These are phyloP conservation scores for Tulasnella sp. DNA, from an alignment of 768 basidiomycete genomes.

Conservation along the genomic window DNA sequence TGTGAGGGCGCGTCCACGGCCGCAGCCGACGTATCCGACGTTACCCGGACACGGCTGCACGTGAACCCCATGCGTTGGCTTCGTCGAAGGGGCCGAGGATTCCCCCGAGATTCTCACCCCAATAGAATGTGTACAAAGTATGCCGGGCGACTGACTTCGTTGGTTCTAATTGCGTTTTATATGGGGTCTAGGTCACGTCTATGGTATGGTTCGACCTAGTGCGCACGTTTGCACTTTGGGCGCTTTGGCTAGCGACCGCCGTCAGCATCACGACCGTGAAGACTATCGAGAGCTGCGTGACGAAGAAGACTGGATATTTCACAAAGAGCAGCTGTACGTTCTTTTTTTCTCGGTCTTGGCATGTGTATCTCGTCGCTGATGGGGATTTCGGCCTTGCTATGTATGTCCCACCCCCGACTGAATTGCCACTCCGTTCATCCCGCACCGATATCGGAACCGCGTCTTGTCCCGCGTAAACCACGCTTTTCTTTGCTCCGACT, in stretches of 20 bases:
- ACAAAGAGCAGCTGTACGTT: neutral
- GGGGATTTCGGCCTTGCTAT: too few relatives aligned
- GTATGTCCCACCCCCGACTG: too few relatives aligned
- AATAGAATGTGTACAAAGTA: neutral
- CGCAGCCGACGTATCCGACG: neutral
- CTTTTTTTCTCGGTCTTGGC: too few relatives aligned
- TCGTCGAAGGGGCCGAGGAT: neutral
- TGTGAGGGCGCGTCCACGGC: neutral
- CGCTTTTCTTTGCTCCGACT: too few relatives aligned
- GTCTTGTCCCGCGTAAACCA: too few relatives aligned
- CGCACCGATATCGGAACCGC: too few relatives aligned
- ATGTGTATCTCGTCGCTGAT: too few relatives aligned
- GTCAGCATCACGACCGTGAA: neutral
- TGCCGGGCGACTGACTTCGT: neutral
- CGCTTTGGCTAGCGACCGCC: neutral
- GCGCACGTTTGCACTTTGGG: neutral
- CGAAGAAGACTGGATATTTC: neutral
- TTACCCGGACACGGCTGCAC: neutral
- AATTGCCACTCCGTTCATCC: too few relatives aligned
- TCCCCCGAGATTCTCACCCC: neutral
- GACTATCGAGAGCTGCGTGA: neutral
- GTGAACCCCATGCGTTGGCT: neutral
- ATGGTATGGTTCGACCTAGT: conserved; percentile 1
- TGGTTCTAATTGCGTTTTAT: neutral
- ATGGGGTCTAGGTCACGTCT: neutral